Evolutionary conservation across 371 early-diverging fungal genomes (phyloP).

Genomic region (Catenaria anguillulae): DNA sequence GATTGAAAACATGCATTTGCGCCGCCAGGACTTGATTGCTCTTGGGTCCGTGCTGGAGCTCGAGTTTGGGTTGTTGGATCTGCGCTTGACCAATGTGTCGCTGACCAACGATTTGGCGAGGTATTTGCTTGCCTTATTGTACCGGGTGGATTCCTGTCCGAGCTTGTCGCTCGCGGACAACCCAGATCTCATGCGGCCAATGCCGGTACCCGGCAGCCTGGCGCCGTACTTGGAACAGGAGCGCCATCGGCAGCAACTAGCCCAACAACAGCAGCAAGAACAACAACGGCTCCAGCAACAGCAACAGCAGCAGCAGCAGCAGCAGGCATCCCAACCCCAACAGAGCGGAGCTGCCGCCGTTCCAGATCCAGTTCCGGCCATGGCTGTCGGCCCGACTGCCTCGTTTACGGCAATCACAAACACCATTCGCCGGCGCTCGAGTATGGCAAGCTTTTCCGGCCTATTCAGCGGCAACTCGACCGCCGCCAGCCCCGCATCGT

Average conservation of each 20-base stretch:
- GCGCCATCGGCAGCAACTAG: neutral
- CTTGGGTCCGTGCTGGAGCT: neutral
- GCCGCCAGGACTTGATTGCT: neutral
- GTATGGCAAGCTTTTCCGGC: neutral
- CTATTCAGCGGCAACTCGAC: neutral
- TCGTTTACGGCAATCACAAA: neutral
- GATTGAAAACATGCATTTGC: neutral
- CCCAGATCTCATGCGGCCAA: neutral
- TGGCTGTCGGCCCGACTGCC: neutral
- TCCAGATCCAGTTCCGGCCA: too few species aligned
- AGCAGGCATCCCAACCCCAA: too few species aligned
- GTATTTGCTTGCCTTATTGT: neutral
- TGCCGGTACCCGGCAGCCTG: neutral
- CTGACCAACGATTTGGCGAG: neutral
- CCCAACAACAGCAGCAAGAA: neutral
- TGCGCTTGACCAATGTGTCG: neutral
- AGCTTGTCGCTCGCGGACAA: neutral
- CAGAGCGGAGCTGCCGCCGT: too few species aligned
- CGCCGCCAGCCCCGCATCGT: neutral
- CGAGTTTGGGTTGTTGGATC: neutral
- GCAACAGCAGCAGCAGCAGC: too few species aligned
- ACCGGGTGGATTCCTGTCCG: neutral
- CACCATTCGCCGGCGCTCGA: neutral
- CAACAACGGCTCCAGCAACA: neutral
- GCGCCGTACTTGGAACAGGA: neutral